phyloP scores from a whole-genome alignment of 225 moss, liverwort and hornwort genomes.

The Takakia lepidozioides region DNA sequence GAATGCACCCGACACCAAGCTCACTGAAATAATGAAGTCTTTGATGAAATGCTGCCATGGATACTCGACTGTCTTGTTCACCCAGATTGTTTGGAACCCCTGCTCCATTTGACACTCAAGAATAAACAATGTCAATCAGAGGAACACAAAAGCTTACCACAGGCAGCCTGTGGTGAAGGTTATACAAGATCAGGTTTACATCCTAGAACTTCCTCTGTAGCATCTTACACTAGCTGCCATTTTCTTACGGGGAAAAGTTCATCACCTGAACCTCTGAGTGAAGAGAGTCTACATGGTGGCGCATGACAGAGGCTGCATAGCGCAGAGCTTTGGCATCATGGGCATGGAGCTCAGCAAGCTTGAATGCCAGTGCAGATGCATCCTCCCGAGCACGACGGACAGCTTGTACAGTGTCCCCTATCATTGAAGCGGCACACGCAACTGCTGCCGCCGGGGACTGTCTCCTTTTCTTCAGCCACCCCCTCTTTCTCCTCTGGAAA shows the following conservation, averaged over 20 bases:
- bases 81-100: constrained; percentile 16
- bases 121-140: too few relatives aligned
- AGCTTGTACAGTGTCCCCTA: constrained; percentile 24
- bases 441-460: constrained; percentile 1
- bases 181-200: too few relatives aligned
- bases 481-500: constrained; percentile 12
- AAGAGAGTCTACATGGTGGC: constrained; percentile 33
- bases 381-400: constrained; percentile 25
- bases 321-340: constrained; percentile 21
- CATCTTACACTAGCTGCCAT: too few relatives aligned
- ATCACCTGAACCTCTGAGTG: constrained; percentile 33
- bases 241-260: too few relatives aligned
- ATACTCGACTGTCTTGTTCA: constrained; percentile 14
- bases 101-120: constrained; percentile 2
- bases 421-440: constrained; percentile 22
- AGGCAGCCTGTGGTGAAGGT: too few relatives aligned
- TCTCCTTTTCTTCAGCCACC: constrained; percentile 7
- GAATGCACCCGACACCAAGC: constrained; percentile 30
- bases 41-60: constrained; percentile 42
- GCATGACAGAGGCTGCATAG: constrained; percentile 17
- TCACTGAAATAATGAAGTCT: constrained; percentile 39
- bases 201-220: too few relatives aligned
- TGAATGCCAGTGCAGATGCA: constrained; percentile 22
- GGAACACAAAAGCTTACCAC: too few relatives aligned
- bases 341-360: constrained; percentile 25